phyloP scores from a whole-genome alignment of 1,284 basidiomycete species.

The Pterulicium gracile region DNA sequence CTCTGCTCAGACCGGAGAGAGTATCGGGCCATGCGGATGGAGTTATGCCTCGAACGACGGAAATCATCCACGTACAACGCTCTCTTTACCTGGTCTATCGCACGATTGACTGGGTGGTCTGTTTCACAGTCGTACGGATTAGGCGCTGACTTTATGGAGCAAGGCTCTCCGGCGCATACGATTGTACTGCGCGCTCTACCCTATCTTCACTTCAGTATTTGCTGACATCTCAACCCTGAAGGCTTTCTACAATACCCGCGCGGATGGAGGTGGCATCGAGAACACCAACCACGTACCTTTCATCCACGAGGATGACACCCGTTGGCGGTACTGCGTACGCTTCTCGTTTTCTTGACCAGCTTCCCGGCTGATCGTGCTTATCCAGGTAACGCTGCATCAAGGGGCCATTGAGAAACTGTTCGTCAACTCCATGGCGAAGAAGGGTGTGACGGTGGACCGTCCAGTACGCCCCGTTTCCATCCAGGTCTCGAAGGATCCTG shows the following conservation, averaged over 20 bases:
- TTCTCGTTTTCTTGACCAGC: constrained; percentile 5
- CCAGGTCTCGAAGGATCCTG: constrained; percentile 20
- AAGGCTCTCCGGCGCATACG: constrained; percentile 33
- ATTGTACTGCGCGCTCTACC: constrained; percentile 18
- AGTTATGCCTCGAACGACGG: constrained; percentile 1
- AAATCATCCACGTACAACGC: neutral
- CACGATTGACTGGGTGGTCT: neutral
- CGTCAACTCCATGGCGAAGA: constrained; percentile 25
- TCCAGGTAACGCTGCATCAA: constrained; percentile 34
- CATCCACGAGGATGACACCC: constrained; percentile 26
- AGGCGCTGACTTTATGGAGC: constrained; percentile 29
- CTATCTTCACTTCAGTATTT: neutral
- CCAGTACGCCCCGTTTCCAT: constrained; percentile 26
- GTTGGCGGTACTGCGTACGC: constrained; percentile 20
- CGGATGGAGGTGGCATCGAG: constrained; percentile 27
- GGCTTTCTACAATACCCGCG: constrained; percentile 35
- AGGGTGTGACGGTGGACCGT: constrained; percentile 28
- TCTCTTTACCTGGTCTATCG: neutral
- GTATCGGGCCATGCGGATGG: constrained; percentile 70
- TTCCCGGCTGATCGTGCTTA: neutral
- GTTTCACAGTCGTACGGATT: constrained; percentile 34
- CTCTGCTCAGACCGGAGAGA: constrained; percentile 33
- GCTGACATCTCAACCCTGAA: constrained; percentile 10
- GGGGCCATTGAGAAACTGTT: constrained; percentile 37
- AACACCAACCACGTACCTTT: constrained; percentile 2